Conservation (phyloP, 2,329 filamentous ascomycete genomes). For the Ciborinia camelliae region DNA sequence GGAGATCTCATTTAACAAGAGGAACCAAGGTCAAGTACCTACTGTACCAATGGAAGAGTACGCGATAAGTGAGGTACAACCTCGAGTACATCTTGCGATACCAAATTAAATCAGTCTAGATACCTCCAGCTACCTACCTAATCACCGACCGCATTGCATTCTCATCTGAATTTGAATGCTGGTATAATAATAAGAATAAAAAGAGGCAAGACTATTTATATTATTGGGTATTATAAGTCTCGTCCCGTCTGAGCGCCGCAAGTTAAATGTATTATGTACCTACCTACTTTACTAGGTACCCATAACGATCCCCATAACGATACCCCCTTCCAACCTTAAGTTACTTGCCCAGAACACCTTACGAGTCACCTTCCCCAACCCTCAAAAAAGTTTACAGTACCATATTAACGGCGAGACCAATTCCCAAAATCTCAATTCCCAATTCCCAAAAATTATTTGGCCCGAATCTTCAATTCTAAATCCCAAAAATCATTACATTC, state of each 20-base stretch:
- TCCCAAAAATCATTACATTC: no score
- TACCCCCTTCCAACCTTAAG: conserved; percentile 13
- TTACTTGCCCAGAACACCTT: not conserved
- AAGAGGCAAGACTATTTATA: no score
- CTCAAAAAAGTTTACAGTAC: conserved; percentile 5
- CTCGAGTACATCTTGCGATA: not conserved
- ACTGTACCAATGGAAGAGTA: not conserved
- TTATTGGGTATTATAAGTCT: no score
- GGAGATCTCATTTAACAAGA: no score
- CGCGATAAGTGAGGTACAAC: not conserved
- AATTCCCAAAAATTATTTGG: not conserved
- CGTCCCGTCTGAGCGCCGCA: conserved; percentile 3
- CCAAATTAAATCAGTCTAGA: not conserved
- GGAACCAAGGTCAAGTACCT: no score
- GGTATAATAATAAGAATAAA: no score
- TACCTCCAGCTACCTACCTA: not conserved
- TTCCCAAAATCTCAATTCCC: not conserved
- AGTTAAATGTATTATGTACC: not conserved
- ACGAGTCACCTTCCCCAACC: not conserved
- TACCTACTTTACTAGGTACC: not conserved
- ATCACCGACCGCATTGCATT: not conserved
- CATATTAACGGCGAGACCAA: conserved; percentile 8
- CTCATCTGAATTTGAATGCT: not conserved
- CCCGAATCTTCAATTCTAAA: not conserved
- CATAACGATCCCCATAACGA: not conserved